Evolutionary conservation across 2,329 filamentous ascomycete species (phyloP), one percentile per base, ranked within the genome.

Genomic region (Aspergillus sp.): DNA sequence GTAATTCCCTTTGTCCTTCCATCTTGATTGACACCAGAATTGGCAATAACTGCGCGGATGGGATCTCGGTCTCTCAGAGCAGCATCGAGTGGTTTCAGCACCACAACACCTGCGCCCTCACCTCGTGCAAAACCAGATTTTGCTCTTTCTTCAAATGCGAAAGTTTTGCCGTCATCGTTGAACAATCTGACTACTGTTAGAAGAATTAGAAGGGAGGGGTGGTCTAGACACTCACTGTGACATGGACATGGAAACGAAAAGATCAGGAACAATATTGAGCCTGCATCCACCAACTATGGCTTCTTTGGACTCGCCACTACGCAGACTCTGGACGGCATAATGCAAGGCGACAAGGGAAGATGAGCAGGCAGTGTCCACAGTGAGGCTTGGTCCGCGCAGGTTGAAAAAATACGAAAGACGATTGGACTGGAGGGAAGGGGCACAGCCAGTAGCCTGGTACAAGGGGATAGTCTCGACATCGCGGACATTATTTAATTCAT

Each of bases 1-100:
- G 70, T 73, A 8, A 74, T 64, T 4, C 70, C 69, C 11, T 52
- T 45, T 4, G 61, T 69, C 27, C 46, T 42, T 4, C 56, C 56
- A 44, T 59, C 53, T 49, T 60, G 56, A 33, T 58, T 61, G 33
- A 59, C 68, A 70, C 58, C 64, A 0, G 61, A 59, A 44, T 61
- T 54, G 26, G 58, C 59, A 44, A 69, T 64, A 9, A 70, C 52
- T 9, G 58, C 59, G 13, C 65, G 53, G 27, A 70, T 62, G 6
- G 57, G 48, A 39, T 70, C 67, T 5, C 59, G 58, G 37, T 67
- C 65, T 3, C 50, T 48, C 0, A 66, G 38, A 0, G 67, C 66
- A 26, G 59, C 53, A 6, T 46, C 49, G 1, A 69, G 53, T 1
- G 52, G 53, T 43, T 70, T 70, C 19, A 69, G 30, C 3, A 69